Evolutionary conservation across 352 stramenopile genomes (phyloP).

Genomic region (Blastocystis sp.): DNA sequence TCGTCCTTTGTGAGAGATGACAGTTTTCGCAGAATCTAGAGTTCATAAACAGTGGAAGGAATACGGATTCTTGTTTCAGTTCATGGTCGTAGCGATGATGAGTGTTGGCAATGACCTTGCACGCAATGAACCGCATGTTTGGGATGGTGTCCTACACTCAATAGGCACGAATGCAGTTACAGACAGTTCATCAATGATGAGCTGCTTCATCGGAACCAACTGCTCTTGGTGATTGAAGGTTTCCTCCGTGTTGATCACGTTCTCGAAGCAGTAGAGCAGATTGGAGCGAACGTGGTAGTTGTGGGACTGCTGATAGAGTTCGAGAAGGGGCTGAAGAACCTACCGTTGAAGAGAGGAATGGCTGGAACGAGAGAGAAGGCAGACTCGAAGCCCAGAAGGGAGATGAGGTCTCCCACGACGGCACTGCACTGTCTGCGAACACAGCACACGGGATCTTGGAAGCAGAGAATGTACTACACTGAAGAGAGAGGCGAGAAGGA

Average conservation of each 20-base stretch:
- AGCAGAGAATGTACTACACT: conserved; percentile 7
- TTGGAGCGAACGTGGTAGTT: not conserved
- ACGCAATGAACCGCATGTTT: conserved; percentile 47
- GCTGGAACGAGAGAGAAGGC: too few species aligned
- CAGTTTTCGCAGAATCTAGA: not conserved
- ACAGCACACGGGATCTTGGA: not conserved
- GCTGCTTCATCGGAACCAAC: not conserved
- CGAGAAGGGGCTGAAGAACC: not conserved
- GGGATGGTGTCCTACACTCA: conserved; percentile 39
- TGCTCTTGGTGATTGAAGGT: not conserved
- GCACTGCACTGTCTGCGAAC: conserved; percentile 35
- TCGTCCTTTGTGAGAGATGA: conserved; percentile 21
- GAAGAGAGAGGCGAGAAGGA: not conserved
- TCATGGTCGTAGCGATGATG: not conserved
- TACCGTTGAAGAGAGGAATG: not conserved
- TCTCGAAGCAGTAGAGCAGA: conserved; percentile 36
- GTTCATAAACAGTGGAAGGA: not conserved
- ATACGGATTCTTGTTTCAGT: conserved; percentile 1
- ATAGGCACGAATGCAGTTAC: not conserved
- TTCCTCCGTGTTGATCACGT: not conserved
- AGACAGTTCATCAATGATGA: conserved; percentile 42
- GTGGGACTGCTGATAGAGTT: not conserved
- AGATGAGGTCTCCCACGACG: not conserved
- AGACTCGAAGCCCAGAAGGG: not conserved
- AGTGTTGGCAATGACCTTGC: conserved; percentile 30